Conservation (phyloP, 805 yeast genomes). For the Pichia exigua region DNA sequence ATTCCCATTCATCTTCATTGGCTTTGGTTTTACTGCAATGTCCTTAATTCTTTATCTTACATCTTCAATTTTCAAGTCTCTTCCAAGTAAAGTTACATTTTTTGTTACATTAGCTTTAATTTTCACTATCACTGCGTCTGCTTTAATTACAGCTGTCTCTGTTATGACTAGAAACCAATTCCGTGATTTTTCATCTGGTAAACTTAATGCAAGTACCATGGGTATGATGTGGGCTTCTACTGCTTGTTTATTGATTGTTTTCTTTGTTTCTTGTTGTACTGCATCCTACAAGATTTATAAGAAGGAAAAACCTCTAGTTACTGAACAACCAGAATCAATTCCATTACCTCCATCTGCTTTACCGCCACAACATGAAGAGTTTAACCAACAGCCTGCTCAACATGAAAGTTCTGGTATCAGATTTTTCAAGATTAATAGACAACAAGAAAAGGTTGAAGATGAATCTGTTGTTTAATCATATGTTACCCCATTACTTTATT, state of each 20-base stretch:
- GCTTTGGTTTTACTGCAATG: constrained; percentile 55
- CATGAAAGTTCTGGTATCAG: constrained; percentile 54
- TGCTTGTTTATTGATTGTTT: constrained; percentile 41
- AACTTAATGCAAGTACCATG: constrained; percentile 48
- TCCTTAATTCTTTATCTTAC: constrained; percentile 49
- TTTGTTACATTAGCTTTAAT: constrained; percentile 45
- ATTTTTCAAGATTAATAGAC: constrained; percentile 67
- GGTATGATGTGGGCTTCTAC: constrained; percentile 70
- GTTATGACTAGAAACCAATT: constrained; percentile 74
- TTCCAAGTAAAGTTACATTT: constrained; percentile 47
- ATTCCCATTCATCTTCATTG: constrained; percentile 54
- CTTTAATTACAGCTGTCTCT: constrained; percentile 66
- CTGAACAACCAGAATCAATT: neutral
- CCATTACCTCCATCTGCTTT: constrained; percentile 20
- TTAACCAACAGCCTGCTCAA: constrained; percentile 14
- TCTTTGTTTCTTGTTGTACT: constrained; percentile 45
- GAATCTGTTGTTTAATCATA: constrained; percentile 18
- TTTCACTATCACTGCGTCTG: constrained; percentile 53
- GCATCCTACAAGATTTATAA: constrained; percentile 41
- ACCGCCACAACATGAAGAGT: neutral
- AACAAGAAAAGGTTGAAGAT: constrained; percentile 36
- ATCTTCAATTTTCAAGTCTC: constrained; percentile 46
- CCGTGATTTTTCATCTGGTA: constrained; percentile 36
- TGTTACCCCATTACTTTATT: neutral
- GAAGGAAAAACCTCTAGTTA: constrained; percentile 31